Conservation (phyloP, 306 rosid genomes). For the Quercus rubra region DNA sequence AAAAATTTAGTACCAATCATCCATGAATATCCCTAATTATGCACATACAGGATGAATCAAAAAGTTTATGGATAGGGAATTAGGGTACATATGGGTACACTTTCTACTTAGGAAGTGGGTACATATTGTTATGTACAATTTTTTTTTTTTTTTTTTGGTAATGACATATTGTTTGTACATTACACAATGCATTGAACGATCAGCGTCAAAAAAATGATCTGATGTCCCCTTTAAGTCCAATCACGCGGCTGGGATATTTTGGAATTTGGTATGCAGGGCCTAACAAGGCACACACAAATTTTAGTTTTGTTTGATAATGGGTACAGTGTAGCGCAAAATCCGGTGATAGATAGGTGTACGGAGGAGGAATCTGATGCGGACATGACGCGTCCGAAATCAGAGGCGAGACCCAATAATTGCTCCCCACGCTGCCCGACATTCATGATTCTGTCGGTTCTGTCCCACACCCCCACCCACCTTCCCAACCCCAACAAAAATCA, state of each 20-base stretch:
- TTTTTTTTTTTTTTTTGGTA: no score
- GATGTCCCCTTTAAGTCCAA: background rate
- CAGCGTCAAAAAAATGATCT: background rate
- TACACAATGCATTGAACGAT: background rate
- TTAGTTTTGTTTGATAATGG: constrained; percentile 28
- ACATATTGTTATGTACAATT: no score
- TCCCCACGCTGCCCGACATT: constrained; percentile 93
- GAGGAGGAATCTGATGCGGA: constrained; percentile 82
- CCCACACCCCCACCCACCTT: constrained; percentile 23
- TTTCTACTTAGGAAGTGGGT: no score
- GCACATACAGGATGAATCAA: no score
- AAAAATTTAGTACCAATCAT: no score
- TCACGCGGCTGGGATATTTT: background rate
- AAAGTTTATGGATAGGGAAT: no score
- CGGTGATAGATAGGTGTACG: constrained; percentile 54
- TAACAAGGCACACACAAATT: background rate
- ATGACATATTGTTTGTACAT: no score
- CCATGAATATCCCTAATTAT: no score
- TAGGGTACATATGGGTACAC: no score
- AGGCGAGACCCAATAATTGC: constrained; percentile 84
- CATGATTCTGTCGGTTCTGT: constrained; percentile 66
- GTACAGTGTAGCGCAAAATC: constrained; percentile 61
- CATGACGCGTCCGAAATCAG: constrained; percentile 92
- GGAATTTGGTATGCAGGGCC: background rate
- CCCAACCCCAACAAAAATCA: constrained; percentile 2